Evolutionary conservation across 2,329 filamentous ascomycete genomes (phyloP).

Genomic region (Cordyceps tenuipes): DNA sequence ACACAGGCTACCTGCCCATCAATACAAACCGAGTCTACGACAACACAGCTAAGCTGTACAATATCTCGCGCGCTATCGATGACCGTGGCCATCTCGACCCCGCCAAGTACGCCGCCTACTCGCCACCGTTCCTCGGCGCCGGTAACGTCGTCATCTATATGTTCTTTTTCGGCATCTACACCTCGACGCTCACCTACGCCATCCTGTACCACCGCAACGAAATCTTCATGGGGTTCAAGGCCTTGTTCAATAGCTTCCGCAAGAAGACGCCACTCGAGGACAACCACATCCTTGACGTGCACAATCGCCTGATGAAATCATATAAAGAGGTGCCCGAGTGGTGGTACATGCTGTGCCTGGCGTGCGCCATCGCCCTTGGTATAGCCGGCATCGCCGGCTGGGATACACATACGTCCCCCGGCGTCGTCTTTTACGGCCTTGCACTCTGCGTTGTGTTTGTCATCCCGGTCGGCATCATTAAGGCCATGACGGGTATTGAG

Average conservation of each 20-base stretch:
- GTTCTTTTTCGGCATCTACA: constrained; percentile 48
- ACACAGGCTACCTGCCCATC: constrained; percentile 46
- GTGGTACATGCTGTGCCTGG: constrained; percentile 41
- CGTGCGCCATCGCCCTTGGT: constrained; percentile 36
- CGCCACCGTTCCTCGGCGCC: constrained; percentile 42
- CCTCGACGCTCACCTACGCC: constrained; percentile 42
- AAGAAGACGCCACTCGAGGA: constrained; percentile 29
- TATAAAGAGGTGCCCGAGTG: constrained; percentile 44
- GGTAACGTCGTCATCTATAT: constrained; percentile 44
- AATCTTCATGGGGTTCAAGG: constrained; percentile 40
- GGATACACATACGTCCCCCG: constrained; percentile 42
- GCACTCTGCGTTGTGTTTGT: constrained; percentile 42
- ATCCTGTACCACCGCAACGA: constrained; percentile 44
- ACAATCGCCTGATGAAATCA: constrained; percentile 39
- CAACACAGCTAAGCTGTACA: constrained; percentile 39
- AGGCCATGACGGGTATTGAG: constrained; percentile 44
- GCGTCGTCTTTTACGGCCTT: constrained; percentile 43
- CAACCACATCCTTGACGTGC: constrained; percentile 35
- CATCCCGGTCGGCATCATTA: constrained; percentile 44
- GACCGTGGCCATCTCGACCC: constrained; percentile 36
- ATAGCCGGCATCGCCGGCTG: constrained; percentile 39
- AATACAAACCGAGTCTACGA: constrained; percentile 44
- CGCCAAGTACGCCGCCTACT: constrained; percentile 40
- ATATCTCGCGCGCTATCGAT: constrained; percentile 35
- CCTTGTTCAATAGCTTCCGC: constrained; percentile 36